Conservation (phyloP, 352 stramenopile genomes). For the Phytophthora ohioensis region DNA sequence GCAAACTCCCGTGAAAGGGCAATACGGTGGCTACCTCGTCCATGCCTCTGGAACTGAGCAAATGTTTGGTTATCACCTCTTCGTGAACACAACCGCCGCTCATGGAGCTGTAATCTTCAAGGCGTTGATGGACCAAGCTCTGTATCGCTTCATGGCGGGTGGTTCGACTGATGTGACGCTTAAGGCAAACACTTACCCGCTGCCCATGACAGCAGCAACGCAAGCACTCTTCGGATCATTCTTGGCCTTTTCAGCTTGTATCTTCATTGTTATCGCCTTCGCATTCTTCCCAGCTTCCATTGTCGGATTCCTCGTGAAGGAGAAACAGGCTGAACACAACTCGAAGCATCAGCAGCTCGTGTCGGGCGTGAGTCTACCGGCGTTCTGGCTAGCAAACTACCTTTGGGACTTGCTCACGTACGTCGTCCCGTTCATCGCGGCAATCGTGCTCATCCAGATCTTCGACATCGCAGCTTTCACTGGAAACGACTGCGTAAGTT, state of each 20-base stretch:
- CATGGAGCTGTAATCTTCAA: conserved; percentile 67
- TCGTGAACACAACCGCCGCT: conserved; percentile 58
- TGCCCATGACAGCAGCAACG: conserved; percentile 56
- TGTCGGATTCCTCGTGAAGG: conserved; percentile 95
- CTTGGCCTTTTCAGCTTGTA: conserved; percentile 74
- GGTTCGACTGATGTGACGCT: conserved; percentile 39
- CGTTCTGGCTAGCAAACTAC: conserved; percentile 97
- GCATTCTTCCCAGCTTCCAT: conserved; percentile 92
- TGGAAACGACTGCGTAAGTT: conserved; percentile 59
- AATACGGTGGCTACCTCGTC: conserved; percentile 54
- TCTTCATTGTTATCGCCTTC: conserved; percentile 92
- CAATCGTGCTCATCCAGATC: conserved; percentile 58
- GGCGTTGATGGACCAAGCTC: conserved; percentile 56
- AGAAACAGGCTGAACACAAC: conserved; percentile 90
- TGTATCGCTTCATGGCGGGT: conserved; percentile 64
- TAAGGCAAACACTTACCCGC: conserved; percentile 55
- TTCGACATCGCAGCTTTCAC: conserved; percentile 61
- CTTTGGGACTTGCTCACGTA: conserved; percentile 94
- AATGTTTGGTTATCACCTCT: conserved; percentile 60
- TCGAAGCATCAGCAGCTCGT: conserved; percentile 97
- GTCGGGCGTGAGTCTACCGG: conserved; percentile 90
- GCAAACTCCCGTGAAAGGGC: conserved; percentile 32
- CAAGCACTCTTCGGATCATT: conserved; percentile 58
- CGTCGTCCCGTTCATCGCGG: conserved; percentile 62
- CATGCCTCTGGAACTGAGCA: conserved; percentile 36